These are phyloP conservation scores for Gloeopeniophorella convolvens DNA, from an alignment of 768 basidiomycete species.

Conservation along the genomic window DNA sequence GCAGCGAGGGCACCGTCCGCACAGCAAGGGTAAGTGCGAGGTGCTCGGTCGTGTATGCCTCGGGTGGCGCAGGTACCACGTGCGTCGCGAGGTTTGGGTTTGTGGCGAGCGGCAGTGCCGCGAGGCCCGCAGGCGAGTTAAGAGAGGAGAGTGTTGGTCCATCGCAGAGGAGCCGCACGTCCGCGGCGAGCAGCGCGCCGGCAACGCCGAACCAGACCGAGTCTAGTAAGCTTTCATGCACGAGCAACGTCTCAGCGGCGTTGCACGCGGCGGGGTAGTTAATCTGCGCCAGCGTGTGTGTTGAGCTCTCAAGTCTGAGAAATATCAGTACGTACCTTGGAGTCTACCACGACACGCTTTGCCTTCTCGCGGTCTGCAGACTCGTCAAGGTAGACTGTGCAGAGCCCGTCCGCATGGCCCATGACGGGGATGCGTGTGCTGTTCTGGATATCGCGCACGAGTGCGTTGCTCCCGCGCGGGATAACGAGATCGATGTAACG, in stretches of 20 bases:
- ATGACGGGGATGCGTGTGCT: constrained; percentile 92
- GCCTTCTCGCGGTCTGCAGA: constrained; percentile 76
- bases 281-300: constrained; percentile 46
- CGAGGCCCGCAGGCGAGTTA: constrained; percentile 27
- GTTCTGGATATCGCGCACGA: constrained; percentile 86
- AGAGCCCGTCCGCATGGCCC: constrained; percentile 98
- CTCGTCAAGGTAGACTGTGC: constrained; percentile 84
- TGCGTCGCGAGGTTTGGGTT: constrained; percentile 37
- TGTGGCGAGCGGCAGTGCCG: not conserved
- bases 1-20: constrained; percentile 61
- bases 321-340: constrained; percentile 56
- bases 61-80: constrained; percentile 46
- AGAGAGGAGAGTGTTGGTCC: constrained; percentile 53
- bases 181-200: constrained; percentile 53
- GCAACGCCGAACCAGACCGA: constrained; percentile 83
- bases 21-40: constrained; percentile 83
- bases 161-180: constrained; percentile 81
- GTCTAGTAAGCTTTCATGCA: constrained; percentile 66
- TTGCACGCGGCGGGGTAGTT: constrained; percentile 98
- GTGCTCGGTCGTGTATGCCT: constrained; percentile 82
- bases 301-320: not conserved
- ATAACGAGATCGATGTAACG: constrained; percentile 95
- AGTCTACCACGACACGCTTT: constrained; percentile 74
- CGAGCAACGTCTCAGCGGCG: constrained; percentile 79
- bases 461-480: constrained; percentile 87